A percentile compares a stretch with the other conserved stretches of the same genome.
These are phyloP conservation scores for Debaryomyces fabryi DNA, from an alignment of 1,139 yeast genomes.

Conservation along the genomic window DNA sequence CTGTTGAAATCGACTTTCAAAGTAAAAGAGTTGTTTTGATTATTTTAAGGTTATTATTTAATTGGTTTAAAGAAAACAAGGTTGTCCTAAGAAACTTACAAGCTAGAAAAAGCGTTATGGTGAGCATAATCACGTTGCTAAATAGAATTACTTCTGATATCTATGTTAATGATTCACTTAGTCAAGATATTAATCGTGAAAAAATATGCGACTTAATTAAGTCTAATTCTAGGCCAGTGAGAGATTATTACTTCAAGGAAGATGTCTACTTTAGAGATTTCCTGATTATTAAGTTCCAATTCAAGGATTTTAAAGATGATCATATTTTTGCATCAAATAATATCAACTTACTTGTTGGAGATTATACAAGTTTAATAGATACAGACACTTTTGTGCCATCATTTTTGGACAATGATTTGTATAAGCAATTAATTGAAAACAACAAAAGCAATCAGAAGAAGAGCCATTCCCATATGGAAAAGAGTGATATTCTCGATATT, in stretches of 20 bases:
- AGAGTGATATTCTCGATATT: neutral
- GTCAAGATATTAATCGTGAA: slow-evolving; percentile 7
- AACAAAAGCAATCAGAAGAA: neutral
- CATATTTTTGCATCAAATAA: slow-evolving; percentile 36
- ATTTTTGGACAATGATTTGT: slow-evolving; percentile 27
- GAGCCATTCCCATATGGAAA: neutral
- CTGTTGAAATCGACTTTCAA: slow-evolving; percentile 24
- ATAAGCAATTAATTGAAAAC: neutral
- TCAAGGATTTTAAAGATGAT: slow-evolving; percentile 64
- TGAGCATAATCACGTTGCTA: slow-evolving; percentile 34
- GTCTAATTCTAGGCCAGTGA: slow-evolving; percentile 29
- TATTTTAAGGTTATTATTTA: slow-evolving; percentile 50
- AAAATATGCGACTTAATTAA: slow-evolving; percentile 15
- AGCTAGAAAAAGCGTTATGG: slow-evolving; percentile 30
- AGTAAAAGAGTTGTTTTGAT: slow-evolving; percentile 16
- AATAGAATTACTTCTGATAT: slow-evolving; percentile 25
- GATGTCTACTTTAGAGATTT: slow-evolving; percentile 67
- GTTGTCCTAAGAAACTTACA: slow-evolving; percentile 40
- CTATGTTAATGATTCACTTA: neutral
- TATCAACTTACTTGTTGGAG: slow-evolving; percentile 37
- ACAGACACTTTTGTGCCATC: slow-evolving; percentile 25
- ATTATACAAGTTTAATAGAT: slow-evolving; percentile 23
- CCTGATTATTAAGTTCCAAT: slow-evolving; percentile 51
- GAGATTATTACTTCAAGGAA: slow-evolving; percentile 61
- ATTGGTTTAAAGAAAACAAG: slow-evolving; percentile 56